These are phyloP conservation scores for Metarhizium brunneum DNA, from an alignment of 2,329 filamentous ascomycete species.

Conservation along the genomic window DNA sequence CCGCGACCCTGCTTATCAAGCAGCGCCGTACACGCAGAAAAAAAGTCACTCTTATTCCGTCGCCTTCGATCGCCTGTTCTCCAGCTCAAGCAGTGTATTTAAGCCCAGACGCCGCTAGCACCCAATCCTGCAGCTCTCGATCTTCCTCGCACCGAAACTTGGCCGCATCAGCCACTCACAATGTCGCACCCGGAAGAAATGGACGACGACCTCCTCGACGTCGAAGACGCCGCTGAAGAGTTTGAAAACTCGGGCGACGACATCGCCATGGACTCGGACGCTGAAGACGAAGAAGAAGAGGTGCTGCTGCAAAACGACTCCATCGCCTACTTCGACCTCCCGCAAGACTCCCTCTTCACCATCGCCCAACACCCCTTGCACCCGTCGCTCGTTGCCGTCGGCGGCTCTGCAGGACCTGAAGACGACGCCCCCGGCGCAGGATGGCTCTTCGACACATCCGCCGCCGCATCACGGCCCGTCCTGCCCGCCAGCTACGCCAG, in stretches of 20 bases:
- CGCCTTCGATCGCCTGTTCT: not conserved
- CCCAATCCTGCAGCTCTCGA: not conserved
- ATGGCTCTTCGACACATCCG: slow-evolving; percentile 72
- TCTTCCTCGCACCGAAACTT: not conserved
- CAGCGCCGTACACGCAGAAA: slow-evolving; percentile 5
- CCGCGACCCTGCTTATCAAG: slow-evolving; percentile 9
- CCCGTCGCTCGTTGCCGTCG: slow-evolving; percentile 73
- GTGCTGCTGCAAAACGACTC: slow-evolving; percentile 86
- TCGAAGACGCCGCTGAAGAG: slow-evolving; percentile 71
- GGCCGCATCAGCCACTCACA: slow-evolving; percentile 12
- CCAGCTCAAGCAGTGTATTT: not conserved
- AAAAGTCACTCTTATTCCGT: not conserved
- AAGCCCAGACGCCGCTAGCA: not conserved
- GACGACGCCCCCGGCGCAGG: slow-evolving; percentile 64
- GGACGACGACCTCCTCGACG: slow-evolving; percentile 60
- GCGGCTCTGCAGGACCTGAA: slow-evolving; percentile 56
- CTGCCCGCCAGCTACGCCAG: slow-evolving; percentile 69
- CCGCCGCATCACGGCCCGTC: slow-evolving; percentile 54
- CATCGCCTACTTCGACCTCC: slow-evolving; percentile 79
- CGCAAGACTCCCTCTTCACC: slow-evolving; percentile 87
- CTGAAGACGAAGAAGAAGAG: slow-evolving; percentile 62
- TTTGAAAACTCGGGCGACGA: slow-evolving; percentile 53
- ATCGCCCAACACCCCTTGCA: slow-evolving; percentile 85
- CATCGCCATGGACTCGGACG: slow-evolving; percentile 68
- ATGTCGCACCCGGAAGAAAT: slow-evolving; percentile 10